A percentile compares a stretch with the other conserved stretches of the same genome.
Evolutionary conservation across 2,329 filamentous ascomycete genomes (phyloP).

Genomic region (Fulvia fulva): DNA sequence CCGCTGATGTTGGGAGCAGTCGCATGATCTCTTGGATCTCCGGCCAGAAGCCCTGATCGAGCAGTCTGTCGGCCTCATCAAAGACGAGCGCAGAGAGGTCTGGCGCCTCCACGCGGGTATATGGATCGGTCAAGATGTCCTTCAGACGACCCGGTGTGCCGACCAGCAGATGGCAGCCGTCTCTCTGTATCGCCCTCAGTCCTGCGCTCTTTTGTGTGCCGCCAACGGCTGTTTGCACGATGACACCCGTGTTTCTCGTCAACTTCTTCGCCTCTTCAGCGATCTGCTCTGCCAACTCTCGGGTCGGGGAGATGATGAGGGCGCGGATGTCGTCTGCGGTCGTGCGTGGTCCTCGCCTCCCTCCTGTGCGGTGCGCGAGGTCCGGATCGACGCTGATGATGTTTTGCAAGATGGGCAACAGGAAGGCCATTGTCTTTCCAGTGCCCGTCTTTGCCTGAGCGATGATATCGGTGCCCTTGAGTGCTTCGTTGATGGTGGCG

Average conservation of each 20-base stretch:
- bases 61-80: slow-evolving; percentile 64
- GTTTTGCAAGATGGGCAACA: slow-evolving; percentile 78
- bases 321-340: slow-evolving; percentile 53
- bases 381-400: slow-evolving; percentile 63
- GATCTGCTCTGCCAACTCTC: slow-evolving; percentile 63
- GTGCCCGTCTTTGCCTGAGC: slow-evolving; percentile 97
- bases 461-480: slow-evolving; percentile 76
- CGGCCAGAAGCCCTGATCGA: slow-evolving; percentile 55
- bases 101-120: slow-evolving; percentile 60
- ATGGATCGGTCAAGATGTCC: slow-evolving; percentile 69
- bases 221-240: slow-evolving; percentile 78
- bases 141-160: slow-evolving; percentile 84
- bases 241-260: slow-evolving; percentile 60
- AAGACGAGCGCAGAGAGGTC: slow-evolving; percentile 58
- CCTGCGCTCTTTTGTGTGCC: slow-evolving; percentile 74
- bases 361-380: slow-evolving; percentile 48
- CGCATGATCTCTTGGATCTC: slow-evolving; percentile 48
- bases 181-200: slow-evolving; percentile 61
- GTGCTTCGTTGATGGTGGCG: slow-evolving; percentile 73
- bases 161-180: slow-evolving; percentile 85
- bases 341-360: slow-evolving; percentile 50
- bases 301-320: slow-evolving; percentile 59
- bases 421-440: slow-evolving; percentile 91
- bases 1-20: slow-evolving; percentile 57
- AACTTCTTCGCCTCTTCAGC: slow-evolving; percentile 69